Percentiles rank a stretch among this genome's conserved stretches.
Conservation (phyloP, 2,329 filamentous ascomycete species). For the Amphichorda felina region DNA sequence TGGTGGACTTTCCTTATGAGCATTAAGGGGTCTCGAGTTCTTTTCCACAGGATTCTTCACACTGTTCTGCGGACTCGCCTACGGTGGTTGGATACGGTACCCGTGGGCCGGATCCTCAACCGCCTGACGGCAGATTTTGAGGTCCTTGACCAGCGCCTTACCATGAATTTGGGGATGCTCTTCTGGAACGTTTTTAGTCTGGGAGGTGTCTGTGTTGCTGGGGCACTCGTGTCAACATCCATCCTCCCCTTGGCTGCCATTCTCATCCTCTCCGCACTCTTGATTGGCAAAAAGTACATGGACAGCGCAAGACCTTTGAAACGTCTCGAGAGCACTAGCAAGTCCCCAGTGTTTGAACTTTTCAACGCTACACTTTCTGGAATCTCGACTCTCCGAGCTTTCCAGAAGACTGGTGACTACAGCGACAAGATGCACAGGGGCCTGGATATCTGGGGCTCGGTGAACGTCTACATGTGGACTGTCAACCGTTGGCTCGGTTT, state of each 20-base stretch:
- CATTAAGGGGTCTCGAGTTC: conserved; percentile 52
- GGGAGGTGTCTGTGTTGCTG: conserved; percentile 54
- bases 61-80: conserved; percentile 60
- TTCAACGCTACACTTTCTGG: conserved; percentile 64
- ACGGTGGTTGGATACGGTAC: conserved; percentile 73
- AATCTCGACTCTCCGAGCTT: conserved; percentile 65
- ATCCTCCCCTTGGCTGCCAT: conserved; percentile 50
- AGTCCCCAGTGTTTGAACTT: conserved; percentile 71
- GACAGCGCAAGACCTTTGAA: conserved; percentile 64
- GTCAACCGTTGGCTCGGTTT: conserved; percentile 71
- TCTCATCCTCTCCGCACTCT: conserved; percentile 44
- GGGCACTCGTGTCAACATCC: conserved; percentile 53
- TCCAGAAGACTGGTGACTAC: conserved; percentile 56
- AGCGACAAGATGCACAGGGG: conserved; percentile 56
- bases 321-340: conserved; percentile 63
- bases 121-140: conserved; percentile 70
- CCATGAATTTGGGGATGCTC: conserved; percentile 49
- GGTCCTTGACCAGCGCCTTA: conserved; percentile 56
- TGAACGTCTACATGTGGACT: conserved; percentile 57
- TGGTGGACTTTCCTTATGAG: conserved; percentile 53
- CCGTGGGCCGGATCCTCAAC: conserved; percentile 65
- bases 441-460: conserved; percentile 56
- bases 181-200: conserved; percentile 49
- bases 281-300: conserved; percentile 51
- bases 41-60: conserved; percentile 57